Base-by-base conservation (phyloP, 2,329 filamentous ascomycete species). In the Aspergillus sp. region DNA sequence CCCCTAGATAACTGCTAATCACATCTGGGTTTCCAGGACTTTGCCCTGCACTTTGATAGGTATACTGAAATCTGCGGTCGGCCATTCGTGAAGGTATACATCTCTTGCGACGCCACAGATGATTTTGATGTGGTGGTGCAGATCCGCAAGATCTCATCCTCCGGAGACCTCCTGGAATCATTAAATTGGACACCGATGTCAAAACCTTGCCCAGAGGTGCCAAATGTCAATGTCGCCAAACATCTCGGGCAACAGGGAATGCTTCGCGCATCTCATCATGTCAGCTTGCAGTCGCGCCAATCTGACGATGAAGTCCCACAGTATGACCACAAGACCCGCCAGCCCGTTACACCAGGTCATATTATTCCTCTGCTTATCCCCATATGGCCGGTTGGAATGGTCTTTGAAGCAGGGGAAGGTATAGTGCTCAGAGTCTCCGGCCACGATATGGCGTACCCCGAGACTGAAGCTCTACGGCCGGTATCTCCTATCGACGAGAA, bases 381-480 rank as follows among this genome's bases (percentile, higher is more conserved):
- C 0, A 55, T 68, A 3, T 67, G 65, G 66, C 67, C 64, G 1
- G 55, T 59, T 5, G 65, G 65, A 1, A 63, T 68, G 58, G 57
- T 64, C 2, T 68, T 66, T 43, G 65, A 60, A n/a, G 53, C 57
- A 2, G 66, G 65, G 9, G 67, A 69, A 39, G 59, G 57, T 0
- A 17, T 68, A 4, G 49, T 65, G 44, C 45, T 69, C 4, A 49
- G 62, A 7, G 34, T 68, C 5, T 59, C 67, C 0, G 65, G 65
- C 4, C 64, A 67, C 24, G 61, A 67, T 42, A 64, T 69, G 60
- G n/a, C n/a, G n/a, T n/a, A n/a, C n/a, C n/a, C n/a, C n/a, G n/a
- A n/a, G n/a, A n/a, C n/a, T n/a, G n/a, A n/a, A n/a, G n/a, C n/a
- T n/a, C n/a, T n/a, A n/a, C n/a, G n/a, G n/a, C n/a, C n/a, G n/a